Evolutionary conservation across 116 monocot species (phyloP).

Genomic region (Posidonia oceanica): DNA sequence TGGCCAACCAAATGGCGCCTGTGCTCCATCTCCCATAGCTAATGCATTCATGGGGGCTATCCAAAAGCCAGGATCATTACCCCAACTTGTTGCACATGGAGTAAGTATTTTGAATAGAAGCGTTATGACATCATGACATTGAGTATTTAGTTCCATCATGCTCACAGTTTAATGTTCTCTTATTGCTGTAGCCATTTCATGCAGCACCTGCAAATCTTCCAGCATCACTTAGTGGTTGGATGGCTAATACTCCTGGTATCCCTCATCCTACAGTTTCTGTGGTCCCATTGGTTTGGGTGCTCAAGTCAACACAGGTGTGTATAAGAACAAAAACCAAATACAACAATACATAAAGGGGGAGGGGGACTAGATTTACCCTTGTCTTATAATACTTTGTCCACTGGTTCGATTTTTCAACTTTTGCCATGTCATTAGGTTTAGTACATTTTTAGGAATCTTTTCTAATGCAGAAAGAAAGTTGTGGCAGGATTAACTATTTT

Average conservation of each 20-base stretch:
- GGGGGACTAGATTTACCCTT: too few relatives aligned
- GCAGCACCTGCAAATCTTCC: constrained; percentile 29
- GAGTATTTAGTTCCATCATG: too few relatives aligned
- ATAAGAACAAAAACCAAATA: neutral
- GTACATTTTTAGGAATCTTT: too few relatives aligned
- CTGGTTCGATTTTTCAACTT: too few relatives aligned
- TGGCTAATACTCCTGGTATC: constrained; percentile 39
- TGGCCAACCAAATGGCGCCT: constrained; percentile 23
- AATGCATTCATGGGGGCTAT: constrained; percentile 25
- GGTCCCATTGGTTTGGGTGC: constrained; percentile 30
- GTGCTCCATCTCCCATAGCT: constrained; percentile 24
- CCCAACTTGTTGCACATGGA: constrained; percentile 18
- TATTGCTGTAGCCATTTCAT: constrained; percentile 35
- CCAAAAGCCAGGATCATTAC: too few relatives aligned
- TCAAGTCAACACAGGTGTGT: constrained; percentile 20
- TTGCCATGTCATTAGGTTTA: too few relatives aligned
- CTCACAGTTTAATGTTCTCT: constrained; percentile 4
- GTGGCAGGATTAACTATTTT: too few relatives aligned
- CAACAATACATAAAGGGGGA: too few relatives aligned
- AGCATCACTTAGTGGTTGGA: constrained; percentile 48
- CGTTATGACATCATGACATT: neutral
- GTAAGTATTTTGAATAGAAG: constrained; percentile 6
- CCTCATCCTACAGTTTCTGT: constrained; percentile 48
- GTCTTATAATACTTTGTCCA: too few relatives aligned
- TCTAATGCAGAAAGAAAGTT: too few relatives aligned